Base-by-base conservation (phyloP, 2,329 filamentous ascomycete genomes). In the Phialemoniopsis sp. region DNA sequence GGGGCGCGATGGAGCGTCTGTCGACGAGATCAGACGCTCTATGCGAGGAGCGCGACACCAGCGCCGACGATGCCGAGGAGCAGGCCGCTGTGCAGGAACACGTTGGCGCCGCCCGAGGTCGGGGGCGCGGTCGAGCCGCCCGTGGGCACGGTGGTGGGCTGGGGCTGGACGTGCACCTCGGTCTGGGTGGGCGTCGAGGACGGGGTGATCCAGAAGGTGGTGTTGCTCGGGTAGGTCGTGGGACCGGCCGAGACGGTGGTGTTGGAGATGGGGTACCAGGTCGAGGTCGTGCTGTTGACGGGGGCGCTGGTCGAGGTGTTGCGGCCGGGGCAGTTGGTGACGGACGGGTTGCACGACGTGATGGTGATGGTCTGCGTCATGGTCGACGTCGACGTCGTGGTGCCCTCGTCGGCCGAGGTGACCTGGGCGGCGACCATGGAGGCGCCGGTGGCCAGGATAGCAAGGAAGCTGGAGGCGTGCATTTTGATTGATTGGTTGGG, bases 321-420 rank as follows among this genome's bases (percentile, higher is more conserved):
- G 29, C 32, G 31, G n/a, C 40, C 48, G 19, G 50, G 47, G 44
- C 47, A 50, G 46, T 49, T 44, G 38, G 49, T 47, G 26, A 50
- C 47, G 8, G 36, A 35, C 12, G 46, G 37, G 7, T 46, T 45
- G 39, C 47, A 50, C 28, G 49, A 47, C 13, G 45, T 46, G 31
- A 49, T 33, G 37, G 48, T 49, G 47, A 67, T 42, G 37, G 63
- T 65, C 48, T 54, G 56, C 39, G 70, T 74, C 46, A 63, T 60
- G 41, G 66, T 69, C 38, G 59, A 58, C 41, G 70, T 74, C 13
- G 64, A 64, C 40, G 70, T 74, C 41, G 62, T 64, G 44, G 62
- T 70, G 43, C 49, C 56, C 37, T 46, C 42, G 31, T 57, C 46
- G 16, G 52, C 44, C 31, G 46, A 43, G 34, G 54, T 53, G 32